Base-by-base conservation (phyloP, 371 early-diverging fungal species). In the Smittium culicis region DNA sequence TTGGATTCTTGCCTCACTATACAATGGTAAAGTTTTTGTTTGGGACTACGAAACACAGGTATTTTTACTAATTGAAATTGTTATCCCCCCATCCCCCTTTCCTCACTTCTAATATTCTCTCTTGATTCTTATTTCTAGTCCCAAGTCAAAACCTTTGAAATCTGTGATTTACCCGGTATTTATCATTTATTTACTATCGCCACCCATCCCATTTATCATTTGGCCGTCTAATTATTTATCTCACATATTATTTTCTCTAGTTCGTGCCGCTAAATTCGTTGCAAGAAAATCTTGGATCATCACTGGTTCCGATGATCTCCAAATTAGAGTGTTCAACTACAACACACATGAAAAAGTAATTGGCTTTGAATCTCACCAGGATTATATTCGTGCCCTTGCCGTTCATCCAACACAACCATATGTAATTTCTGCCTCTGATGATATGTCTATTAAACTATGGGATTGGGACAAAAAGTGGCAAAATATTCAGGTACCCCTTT, bases 401-500 rank as follows among this genome's bases (percentile, higher is more conserved):
- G 92, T 97, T 34, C 96, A 98, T 74, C 92, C 93, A 34, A 90
- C 93, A n/a, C 92, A 90, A 70, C 89, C 93, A 25, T 86, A 86
- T 63, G 82, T 99, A 61, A 82, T 98, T 59, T 91, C 97, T 11
- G 89, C 94, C 64, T 92, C 96, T 20, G 99, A 99, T 76, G 99
- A 99, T 75, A 91, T 91, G 88, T 85, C 90, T 25, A 93, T 99
- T 74, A 97, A 96, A 77, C 81, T 99, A 66, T 99, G 99, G 99
- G 94, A 99, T 77, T 95, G 95, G 94, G 99, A 99, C 56, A 94
- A 94, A 76, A 91, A 89, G 70, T 98, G 98, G 95, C 92, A 87
- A 72, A 90, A 93, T 78, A 81, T 92, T 66, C 92, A 91, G 60
- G 60, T 60, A 31, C 20, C 60, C 60, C 5, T 60, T 33, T 33